phyloP scores from a whole-genome alignment of 768 basidiomycete species.

The Lentinula sp. region DNA sequence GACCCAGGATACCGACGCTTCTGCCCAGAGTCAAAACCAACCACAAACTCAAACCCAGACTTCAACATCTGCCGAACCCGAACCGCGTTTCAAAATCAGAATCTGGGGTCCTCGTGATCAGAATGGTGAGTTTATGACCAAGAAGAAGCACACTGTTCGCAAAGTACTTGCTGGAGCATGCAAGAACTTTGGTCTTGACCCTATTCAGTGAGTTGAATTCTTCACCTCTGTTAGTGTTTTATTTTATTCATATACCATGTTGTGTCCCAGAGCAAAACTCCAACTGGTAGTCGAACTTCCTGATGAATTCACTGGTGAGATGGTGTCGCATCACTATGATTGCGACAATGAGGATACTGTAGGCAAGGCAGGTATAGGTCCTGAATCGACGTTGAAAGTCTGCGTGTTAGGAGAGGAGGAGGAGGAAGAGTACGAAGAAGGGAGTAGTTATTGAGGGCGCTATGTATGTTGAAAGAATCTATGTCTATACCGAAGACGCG shows the following conservation, averaged over 20 bases:
- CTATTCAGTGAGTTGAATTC: not conserved
- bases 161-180: conserved; percentile 3
- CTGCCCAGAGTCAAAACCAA: not conserved
- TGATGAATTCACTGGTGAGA: not conserved
- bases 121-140: conserved; percentile 5
- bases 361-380: not conserved
- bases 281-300: not conserved
- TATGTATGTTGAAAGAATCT: not conserved
- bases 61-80: not conserved
- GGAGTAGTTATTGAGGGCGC: not conserved
- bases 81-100: not conserved
- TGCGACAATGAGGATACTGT: conserved; percentile 1
- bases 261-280: not conserved
- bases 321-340: not conserved
- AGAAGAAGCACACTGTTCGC: not conserved
- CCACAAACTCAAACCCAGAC: not conserved
- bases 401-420: not conserved
- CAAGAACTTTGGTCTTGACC: not conserved
- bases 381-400: not conserved
- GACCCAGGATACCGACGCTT: not conserved
- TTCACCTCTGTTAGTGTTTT: not conserved
- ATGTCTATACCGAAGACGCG: no score
- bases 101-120: not conserved
- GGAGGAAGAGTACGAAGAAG: not conserved
- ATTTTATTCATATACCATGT: not conserved